Conservation (phyloP, 257 asterid genomes). For the Craterostigma plantagineum region DNA sequence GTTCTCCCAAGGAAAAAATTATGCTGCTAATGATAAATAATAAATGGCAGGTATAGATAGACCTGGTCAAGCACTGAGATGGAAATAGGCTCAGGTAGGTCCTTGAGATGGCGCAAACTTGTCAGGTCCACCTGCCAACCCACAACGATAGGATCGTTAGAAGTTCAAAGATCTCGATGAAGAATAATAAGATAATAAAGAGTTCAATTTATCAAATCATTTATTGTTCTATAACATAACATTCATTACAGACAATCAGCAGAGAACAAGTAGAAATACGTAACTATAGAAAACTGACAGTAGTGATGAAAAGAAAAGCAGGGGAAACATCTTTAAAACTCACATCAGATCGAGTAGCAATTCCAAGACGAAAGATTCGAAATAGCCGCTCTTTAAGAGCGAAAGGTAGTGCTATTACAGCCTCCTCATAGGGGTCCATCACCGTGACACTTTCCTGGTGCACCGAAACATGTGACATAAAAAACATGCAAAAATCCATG, state of each 20-base stretch:
- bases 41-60: conserved; percentile 3
- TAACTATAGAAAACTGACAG: too few relatives aligned
- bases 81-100: conserved; percentile 52
- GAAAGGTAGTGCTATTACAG: conserved; percentile 56
- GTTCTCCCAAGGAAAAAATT: conserved; percentile 5
- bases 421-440: conserved; percentile 71
- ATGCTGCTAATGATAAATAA: not conserved
- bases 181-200: too few relatives aligned
- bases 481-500: not conserved
- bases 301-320: conserved; percentile 6
- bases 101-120: conserved; percentile 43
- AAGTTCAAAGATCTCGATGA: too few relatives aligned
- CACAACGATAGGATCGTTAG: not conserved
- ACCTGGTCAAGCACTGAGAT: conserved; percentile 95
- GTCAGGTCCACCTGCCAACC: conserved; percentile 57
- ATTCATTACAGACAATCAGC: too few relatives aligned
- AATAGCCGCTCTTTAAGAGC: conserved; percentile 77
- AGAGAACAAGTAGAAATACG: too few relatives aligned
- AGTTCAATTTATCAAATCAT: too few relatives aligned
- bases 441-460: conserved; percentile 28
- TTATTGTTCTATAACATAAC: too few relatives aligned
- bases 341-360: conserved; percentile 83
- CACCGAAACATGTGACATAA: conserved; percentile 6
- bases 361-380: conserved; percentile 71
- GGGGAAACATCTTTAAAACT: conserved; percentile 16